These are phyloP conservation scores for Gnomoniopsis smithogilvyi DNA, from an alignment of 2,329 filamentous ascomycete species.

Conservation along the genomic window DNA sequence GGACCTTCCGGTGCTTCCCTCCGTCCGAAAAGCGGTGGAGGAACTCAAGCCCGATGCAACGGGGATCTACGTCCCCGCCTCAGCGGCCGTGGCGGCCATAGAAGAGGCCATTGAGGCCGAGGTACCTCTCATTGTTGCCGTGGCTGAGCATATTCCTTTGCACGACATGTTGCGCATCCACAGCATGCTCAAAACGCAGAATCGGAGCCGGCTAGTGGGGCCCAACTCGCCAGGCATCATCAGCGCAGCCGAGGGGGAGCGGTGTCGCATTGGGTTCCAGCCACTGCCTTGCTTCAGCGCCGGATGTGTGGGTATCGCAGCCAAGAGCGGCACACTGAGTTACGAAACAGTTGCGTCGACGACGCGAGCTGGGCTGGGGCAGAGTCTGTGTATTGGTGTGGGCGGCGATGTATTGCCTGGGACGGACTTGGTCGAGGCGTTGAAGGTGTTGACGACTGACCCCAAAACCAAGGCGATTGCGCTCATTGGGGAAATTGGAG, in stretches of 20 bases:
- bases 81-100: constrained; percentile 68
- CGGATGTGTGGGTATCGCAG: constrained; percentile 70
- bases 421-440: constrained; percentile 69
- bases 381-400: constrained; percentile 74
- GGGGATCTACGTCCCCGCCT: constrained; percentile 76
- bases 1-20: constrained; percentile 68
- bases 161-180: constrained; percentile 73
- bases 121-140: constrained; percentile 72
- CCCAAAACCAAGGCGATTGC: constrained; percentile 69
- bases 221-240: constrained; percentile 83
- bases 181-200: constrained; percentile 68
- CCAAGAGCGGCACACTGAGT: constrained; percentile 77
- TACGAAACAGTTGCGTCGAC: constrained; percentile 77
- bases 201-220: constrained; percentile 68
- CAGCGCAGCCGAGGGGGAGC: constrained; percentile 61
- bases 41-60: constrained; percentile 72
- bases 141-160: constrained; percentile 76
- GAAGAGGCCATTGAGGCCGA: constrained; percentile 79
- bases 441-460: constrained; percentile 64
- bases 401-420: constrained; percentile 74
- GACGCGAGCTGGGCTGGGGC: constrained; percentile 69
- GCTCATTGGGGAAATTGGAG: constrained; percentile 70
- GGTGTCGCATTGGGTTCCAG: constrained; percentile 74
- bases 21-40: constrained; percentile 65
- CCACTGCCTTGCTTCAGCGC: constrained; percentile 70